Base-by-base conservation (phyloP, 2,329 filamentous ascomycete genomes). In the Claviceps sorghi region DNA sequence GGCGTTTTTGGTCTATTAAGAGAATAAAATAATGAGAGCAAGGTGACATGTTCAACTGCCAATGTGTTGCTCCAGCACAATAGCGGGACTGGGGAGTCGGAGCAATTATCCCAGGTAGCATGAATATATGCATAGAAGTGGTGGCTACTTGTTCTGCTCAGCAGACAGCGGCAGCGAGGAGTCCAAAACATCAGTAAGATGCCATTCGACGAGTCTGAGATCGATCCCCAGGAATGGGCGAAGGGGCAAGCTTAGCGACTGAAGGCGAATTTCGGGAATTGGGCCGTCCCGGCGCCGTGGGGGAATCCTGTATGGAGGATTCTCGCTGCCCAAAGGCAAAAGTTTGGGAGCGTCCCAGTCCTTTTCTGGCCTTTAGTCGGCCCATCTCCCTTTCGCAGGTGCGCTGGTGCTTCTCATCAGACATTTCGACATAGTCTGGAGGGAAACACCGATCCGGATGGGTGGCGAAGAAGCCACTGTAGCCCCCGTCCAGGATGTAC, bases 361-460 rank as follows among this genome's bases (percentile, higher is more conserved):
- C 93, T 59, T 86, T 85, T 61, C 90, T 82, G 65, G 93, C 85
- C 69, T 94, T 91, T 61, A 98, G 81, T 65, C 89, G 90, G 62
- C 89, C 88, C 75, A 98, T 84, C 62, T 95, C 91, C 60, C 88
- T 86, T 72, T 98, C 93, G 66, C 93, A 97, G 44, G 90, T 93
- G 62, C 83, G 83, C 61, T 88, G 86, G 69, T 98, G 90, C 65
- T 91, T 88, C 65, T 91, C 86, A 58, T 86, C 88, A 58, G 83
- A 86, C 93, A 98, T 98, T 69, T 93, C 89, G 54, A 98, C 88
- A 64, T 98, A 98, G 64, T 91, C 89, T 62, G 95, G 90, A 22
- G 93, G 93, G 61, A 83, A 93, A 74, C 93, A 98, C 55, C 90
- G 82, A 47, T 77, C 72, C 50, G 83, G 82, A 66, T 95, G 82